These are phyloP conservation scores for Raffaelea ambrosiae DNA, from an alignment of 2,329 filamentous ascomycete species.

Conservation along the genomic window DNA sequence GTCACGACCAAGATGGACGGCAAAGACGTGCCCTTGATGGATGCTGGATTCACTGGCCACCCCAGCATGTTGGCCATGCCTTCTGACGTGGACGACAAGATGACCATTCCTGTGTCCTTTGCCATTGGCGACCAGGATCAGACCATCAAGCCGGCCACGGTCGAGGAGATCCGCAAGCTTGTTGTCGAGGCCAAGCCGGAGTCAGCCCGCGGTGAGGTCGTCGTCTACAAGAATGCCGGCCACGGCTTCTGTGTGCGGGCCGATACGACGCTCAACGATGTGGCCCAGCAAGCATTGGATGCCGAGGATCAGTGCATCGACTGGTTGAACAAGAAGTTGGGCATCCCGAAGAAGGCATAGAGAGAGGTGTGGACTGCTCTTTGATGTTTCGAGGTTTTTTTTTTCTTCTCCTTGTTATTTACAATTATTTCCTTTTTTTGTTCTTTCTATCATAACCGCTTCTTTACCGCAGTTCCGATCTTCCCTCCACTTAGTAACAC, in stretches of 20 bases:
- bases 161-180: slow-evolving; percentile 21
- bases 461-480: too few relatives aligned
- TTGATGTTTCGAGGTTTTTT: too few relatives aligned
- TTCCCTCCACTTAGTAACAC: too few relatives aligned
- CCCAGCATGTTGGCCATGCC: slow-evolving; percentile 40
- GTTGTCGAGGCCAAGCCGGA: slow-evolving; percentile 24
- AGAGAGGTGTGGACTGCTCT: too few relatives aligned
- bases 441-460: too few relatives aligned
- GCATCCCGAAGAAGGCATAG: not conserved
- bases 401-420: too few relatives aligned
- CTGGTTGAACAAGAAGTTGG: slow-evolving; percentile 21
- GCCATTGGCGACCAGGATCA: slow-evolving; percentile 37
- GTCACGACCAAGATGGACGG: slow-evolving; percentile 7
- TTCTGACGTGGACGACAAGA: slow-evolving; percentile 35
- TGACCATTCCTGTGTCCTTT: slow-evolving; percentile 35
- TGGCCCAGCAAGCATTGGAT: slow-evolving; percentile 18
- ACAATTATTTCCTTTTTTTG: too few relatives aligned
- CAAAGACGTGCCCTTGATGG: slow-evolving; percentile 30
- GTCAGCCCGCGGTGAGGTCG: slow-evolving; percentile 24
- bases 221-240: slow-evolving; percentile 26
- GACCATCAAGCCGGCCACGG: slow-evolving; percentile 23
- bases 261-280: slow-evolving; percentile 17
- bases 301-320: slow-evolving; percentile 25
- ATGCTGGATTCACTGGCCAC: slow-evolving; percentile 44
- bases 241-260: slow-evolving; percentile 34